Evolutionary conservation across 768 basidiomycete species (phyloP).

Genomic region (Clathrus columnatus): DNA sequence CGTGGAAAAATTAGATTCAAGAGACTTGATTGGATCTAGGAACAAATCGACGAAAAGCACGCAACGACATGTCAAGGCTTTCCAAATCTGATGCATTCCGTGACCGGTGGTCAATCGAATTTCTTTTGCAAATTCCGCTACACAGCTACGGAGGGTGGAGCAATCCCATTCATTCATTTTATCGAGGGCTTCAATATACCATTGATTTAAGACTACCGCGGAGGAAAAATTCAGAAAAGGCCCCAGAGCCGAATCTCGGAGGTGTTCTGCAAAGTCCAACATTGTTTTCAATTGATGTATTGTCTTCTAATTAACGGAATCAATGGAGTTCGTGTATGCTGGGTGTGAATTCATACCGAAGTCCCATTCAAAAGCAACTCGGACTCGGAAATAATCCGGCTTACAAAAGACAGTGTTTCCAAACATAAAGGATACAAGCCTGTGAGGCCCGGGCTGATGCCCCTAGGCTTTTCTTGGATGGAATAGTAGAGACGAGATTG

Average conservation of each 20-base stretch:
- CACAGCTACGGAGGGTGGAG: conserved; percentile 28
- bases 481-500: background rate
- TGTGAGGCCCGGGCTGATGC: background rate
- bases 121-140: conserved; percentile 33
- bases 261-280: conserved; percentile 30
- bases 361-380: background rate
- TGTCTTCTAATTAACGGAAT: too few species aligned
- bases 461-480: background rate
- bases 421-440: background rate
- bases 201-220: conserved; percentile 46
- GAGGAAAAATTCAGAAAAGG: conserved; percentile 56
- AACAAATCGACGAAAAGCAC: background rate
- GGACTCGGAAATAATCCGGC: background rate
- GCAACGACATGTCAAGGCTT: background rate
- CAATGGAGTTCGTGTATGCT: too few species aligned
- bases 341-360: background rate
- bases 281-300: conserved; percentile 15
- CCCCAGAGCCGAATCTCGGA: conserved; percentile 34
- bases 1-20: background rate
- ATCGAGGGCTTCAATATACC: conserved; percentile 38
- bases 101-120: conserved; percentile 62
- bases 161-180: conserved; percentile 22
- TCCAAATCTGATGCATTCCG: conserved; percentile 68
- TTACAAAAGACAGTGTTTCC: background rate
- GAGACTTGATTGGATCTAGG: background rate